Conservation (phyloP, 148 eudicot genomes). For the Vaccinium vitisidaea region DNA sequence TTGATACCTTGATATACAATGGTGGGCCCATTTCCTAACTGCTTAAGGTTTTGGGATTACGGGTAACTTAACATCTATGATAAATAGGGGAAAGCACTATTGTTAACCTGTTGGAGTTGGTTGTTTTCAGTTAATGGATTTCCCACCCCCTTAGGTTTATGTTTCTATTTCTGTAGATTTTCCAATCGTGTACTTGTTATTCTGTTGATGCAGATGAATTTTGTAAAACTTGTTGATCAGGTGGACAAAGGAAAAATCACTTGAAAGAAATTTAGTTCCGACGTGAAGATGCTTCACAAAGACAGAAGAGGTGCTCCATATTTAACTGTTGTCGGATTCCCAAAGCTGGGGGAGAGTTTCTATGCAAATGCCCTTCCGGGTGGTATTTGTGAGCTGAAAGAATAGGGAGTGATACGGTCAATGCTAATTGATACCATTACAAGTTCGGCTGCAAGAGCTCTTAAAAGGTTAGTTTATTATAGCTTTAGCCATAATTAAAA, state of each 20-base stretch:
- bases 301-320: slow-evolving; percentile 71
- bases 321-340: slow-evolving; percentile 67
- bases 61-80: no score
- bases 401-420: no score
- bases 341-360: slow-evolving; percentile 90
- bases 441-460: slow-evolving; percentile 8
- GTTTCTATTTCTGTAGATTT: neutral
- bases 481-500: neutral
- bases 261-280: slow-evolving; percentile 63
- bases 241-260: slow-evolving; percentile 65
- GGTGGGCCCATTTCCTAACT: no score
- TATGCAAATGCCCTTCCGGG: neutral
- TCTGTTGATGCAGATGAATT: slow-evolving; percentile 51
- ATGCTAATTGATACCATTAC: no score
- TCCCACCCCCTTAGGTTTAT: neutral
- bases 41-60: no score
- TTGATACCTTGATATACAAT: no score
- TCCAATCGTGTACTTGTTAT: neutral
- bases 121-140: neutral
- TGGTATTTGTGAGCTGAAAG: no score
- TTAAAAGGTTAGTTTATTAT: neutral
- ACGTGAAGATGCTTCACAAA: slow-evolving; percentile 75
- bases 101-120: neutral
- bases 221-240: slow-evolving; percentile 72
- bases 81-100: no score